These are phyloP conservation scores for Phytophthora litchii DNA, from an alignment of 352 stramenopile genomes.

Conservation along the genomic window DNA sequence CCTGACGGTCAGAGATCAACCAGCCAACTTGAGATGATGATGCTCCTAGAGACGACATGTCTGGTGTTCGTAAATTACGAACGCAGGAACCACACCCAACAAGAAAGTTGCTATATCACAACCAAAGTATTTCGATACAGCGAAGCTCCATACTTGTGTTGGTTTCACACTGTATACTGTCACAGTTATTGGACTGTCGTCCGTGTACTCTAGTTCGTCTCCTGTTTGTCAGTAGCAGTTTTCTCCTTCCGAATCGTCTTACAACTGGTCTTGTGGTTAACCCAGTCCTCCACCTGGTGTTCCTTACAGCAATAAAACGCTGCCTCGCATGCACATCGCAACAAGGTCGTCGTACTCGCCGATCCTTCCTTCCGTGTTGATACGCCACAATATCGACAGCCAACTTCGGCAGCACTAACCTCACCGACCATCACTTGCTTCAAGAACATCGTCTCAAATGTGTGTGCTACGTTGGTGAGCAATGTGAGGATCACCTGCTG, in stretches of 20 bases:
- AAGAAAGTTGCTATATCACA: too few relatives aligned
- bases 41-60: too few relatives aligned
- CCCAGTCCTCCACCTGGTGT: slow-evolving; percentile 85
- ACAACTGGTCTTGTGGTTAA: slow-evolving; percentile 78
- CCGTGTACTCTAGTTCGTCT: slow-evolving; percentile 8
- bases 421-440: slow-evolving; percentile 72
- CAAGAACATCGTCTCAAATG: slow-evolving; percentile 86
- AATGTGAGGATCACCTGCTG: slow-evolving; percentile 83
- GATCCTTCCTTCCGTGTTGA: slow-evolving; percentile 39
- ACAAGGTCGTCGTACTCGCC: slow-evolving; percentile 34
- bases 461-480: slow-evolving; percentile 83
- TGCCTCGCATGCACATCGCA: slow-evolving; percentile 75
- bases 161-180: slow-evolving; percentile 5
- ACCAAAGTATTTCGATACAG: too few relatives aligned
- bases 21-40: too few relatives aligned
- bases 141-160: not conserved
- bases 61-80: too few relatives aligned
- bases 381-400: slow-evolving; percentile 72
- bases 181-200: slow-evolving; percentile 1
- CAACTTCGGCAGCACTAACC: slow-evolving; percentile 60
- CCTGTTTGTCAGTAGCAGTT: slow-evolving; percentile 12
- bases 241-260: slow-evolving; percentile 66
- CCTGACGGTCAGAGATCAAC: not conserved
- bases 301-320: slow-evolving; percentile 89
- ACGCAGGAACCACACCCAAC: too few relatives aligned